Percentiles rank a stretch among this genome's conserved stretches.
phyloP scores from a whole-genome alignment of 371 early-diverging fungal genomes.

The Mortierella sp. region DNA sequence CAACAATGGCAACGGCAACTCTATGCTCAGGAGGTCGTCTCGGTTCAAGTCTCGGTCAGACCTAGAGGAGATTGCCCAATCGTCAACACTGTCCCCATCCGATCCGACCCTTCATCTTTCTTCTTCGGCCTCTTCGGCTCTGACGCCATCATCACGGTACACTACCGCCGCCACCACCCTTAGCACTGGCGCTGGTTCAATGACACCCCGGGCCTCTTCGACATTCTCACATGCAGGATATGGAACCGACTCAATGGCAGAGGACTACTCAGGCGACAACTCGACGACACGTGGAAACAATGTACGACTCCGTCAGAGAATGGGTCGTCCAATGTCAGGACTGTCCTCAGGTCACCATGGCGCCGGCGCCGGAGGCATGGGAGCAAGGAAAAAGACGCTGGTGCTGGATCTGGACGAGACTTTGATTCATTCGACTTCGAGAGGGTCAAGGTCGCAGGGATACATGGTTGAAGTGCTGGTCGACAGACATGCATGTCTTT shows the following conservation, averaged over 20 bases:
- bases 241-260: conserved; percentile 55
- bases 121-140: conserved; percentile 1
- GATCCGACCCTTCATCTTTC: conserved; percentile 5
- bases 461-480: conserved; percentile 93
- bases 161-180: not conserved
- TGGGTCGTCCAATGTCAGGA: conserved; percentile 45
- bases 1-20: conserved; percentile 24
- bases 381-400: conserved; percentile 78
- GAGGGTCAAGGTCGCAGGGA: conserved; percentile 73
- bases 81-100: conserved; percentile 15
- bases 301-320: conserved; percentile 37
- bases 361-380: conserved; percentile 23
- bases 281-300: conserved; percentile 25
- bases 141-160: conserved; percentile 4
- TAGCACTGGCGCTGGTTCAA: not conserved
- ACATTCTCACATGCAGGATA: conserved; percentile 27
- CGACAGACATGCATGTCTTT: conserved; percentile 90
- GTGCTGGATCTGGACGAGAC: conserved; percentile 98
- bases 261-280: conserved; percentile 49
- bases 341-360: conserved; percentile 20
- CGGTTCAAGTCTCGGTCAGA: conserved; percentile 56
- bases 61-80: conserved; percentile 52
- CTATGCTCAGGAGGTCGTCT: conserved; percentile 41
- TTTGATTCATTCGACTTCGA: conserved; percentile 92
- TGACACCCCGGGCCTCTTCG: not conserved